phyloP scores from a whole-genome alignment of 2,329 filamentous ascomycete genomes.

The Ustulina deusta region DNA sequence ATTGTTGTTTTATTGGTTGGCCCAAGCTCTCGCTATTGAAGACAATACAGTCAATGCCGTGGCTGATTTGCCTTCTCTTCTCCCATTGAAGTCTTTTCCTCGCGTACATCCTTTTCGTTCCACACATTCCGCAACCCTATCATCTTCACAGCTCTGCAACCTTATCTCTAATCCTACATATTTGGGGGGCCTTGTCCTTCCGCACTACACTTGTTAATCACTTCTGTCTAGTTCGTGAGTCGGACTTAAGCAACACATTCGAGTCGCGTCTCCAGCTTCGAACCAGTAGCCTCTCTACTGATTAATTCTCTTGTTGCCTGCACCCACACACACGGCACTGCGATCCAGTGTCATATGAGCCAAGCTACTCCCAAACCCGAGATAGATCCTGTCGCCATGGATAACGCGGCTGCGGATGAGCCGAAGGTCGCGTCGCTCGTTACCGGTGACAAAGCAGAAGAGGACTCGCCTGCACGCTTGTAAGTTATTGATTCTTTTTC shows the following conservation, averaged over 20 bases:
- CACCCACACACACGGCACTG: neutral
- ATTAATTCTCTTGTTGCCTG: neutral
- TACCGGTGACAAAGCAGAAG: conserved; percentile 33
- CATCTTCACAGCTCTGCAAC: neutral
- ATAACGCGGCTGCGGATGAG: conserved; percentile 30
- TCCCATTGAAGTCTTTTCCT: neutral
- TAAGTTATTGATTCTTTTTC: conserved; percentile 27
- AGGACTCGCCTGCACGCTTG: conserved; percentile 28
- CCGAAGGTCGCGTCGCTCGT: conserved; percentile 25
- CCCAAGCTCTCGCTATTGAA: neutral
- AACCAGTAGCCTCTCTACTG: neutral
- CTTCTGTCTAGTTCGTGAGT: conserved; percentile 2
- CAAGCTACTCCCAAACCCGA: neutral
- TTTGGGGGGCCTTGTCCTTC: neutral
- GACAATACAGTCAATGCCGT: neutral
- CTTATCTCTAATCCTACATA: neutral
- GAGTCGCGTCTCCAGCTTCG: neutral
- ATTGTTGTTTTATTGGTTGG: neutral
- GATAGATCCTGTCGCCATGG: conserved; percentile 27
- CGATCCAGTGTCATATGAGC: conserved; percentile 1
- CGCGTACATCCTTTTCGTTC: neutral
- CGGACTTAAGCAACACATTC: neutral
- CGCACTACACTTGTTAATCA: neutral
- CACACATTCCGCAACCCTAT: neutral
- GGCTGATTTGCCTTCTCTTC: neutral